Conservation (phyloP, 2,329 filamentous ascomycete species). For the Colletotrichum gloeosporioides region DNA sequence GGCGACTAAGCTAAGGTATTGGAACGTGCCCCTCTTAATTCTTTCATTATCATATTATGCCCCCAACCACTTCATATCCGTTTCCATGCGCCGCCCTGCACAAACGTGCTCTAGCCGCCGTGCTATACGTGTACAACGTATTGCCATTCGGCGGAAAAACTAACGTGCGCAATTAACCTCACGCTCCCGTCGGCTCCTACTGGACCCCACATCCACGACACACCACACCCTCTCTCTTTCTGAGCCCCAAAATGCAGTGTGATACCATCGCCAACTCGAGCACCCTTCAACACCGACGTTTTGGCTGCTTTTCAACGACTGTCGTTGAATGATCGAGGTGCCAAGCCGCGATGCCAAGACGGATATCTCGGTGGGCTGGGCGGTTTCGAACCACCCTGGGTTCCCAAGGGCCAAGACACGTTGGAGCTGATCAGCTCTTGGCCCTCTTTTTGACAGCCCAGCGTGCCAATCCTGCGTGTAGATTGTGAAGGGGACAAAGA, state of each 20-base stretch:
- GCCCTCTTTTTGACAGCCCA: background rate
- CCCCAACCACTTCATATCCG: background rate
- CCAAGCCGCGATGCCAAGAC: constrained; percentile 5
- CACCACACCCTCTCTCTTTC: background rate
- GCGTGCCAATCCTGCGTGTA: background rate
- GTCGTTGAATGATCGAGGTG: background rate
- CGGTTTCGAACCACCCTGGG: background rate
- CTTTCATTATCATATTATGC: background rate
- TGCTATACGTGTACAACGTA: background rate
- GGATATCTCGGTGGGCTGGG: constrained; percentile 9
- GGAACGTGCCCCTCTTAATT: background rate
- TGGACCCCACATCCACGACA: background rate
- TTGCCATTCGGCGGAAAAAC: background rate
- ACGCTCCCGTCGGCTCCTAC: background rate
- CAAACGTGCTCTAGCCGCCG: background rate
- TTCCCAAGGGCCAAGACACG: constrained; percentile 7
- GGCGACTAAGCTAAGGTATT: background rate
- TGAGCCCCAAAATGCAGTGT: background rate
- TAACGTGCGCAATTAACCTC: background rate
- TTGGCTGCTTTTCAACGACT: background rate
- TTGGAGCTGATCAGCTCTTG: background rate
- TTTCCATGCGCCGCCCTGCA: constrained; percentile 3
- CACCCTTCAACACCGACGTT: background rate
- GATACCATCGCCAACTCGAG: background rate
- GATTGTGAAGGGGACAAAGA: background rate